phyloP scores from a whole-genome alignment of 352 stramenopile genomes.

The Phytophthora lateralis region DNA sequence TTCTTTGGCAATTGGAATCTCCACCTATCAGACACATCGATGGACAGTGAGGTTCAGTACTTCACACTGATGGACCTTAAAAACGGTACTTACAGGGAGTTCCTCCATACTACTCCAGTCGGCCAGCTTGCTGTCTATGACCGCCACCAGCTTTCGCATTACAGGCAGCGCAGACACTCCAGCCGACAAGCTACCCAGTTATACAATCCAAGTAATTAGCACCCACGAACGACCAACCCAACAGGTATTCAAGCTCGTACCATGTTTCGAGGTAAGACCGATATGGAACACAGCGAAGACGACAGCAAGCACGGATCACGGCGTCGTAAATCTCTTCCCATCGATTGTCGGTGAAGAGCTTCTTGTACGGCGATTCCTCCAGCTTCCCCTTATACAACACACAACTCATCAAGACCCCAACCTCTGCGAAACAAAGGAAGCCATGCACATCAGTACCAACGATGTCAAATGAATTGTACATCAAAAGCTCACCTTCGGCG shows the following conservation, averaged over 20 bases:
- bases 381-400: conserved; percentile 79
- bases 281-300: conserved; percentile 70
- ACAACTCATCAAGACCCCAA: conserved; percentile 82
- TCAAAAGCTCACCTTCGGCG: conserved; percentile 42
- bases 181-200: conserved; percentile 56
- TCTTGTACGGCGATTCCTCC: conserved; percentile 81
- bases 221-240: not conserved
- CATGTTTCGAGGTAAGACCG: conserved; percentile 78
- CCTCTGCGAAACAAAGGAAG: conserved; percentile 43
- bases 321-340: conserved; percentile 79
- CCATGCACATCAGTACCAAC: not conserved
- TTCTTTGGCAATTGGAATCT: conserved; percentile 81
- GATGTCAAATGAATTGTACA: not conserved
- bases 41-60: conserved; percentile 5
- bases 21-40: conserved; percentile 39
- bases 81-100: conserved; percentile 53
- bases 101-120: conserved; percentile 79
- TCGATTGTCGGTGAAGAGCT: conserved; percentile 64
- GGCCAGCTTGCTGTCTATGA: conserved; percentile 83
- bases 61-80: not conserved
- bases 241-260: conserved; percentile 30
- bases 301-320: conserved; percentile 76
- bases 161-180: conserved; percentile 72
- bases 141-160: conserved; percentile 78
- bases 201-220: conserved; percentile 6